phyloP scores from a whole-genome alignment of 805 yeast genomes.

The Teunomyces pallodes region DNA sequence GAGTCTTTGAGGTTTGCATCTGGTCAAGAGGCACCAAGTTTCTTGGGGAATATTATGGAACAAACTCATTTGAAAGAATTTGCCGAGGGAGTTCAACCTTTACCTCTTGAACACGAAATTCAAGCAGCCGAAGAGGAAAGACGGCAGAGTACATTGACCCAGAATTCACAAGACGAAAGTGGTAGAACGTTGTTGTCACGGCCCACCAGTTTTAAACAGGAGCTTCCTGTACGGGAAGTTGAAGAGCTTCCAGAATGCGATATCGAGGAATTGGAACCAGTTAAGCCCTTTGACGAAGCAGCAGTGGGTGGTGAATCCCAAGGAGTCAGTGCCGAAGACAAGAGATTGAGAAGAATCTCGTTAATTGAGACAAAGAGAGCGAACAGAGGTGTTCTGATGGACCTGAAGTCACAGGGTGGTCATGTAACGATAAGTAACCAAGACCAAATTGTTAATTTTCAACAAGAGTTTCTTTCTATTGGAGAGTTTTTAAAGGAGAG shows the following conservation, averaged over 20 bases:
- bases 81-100: background rate
- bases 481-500: conserved; percentile 15
- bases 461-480: conserved; percentile 13
- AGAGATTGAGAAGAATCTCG: conserved; percentile 6
- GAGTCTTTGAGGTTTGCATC: background rate
- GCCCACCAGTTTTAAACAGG: background rate
- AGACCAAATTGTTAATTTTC: conserved; percentile 12
- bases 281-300: background rate
- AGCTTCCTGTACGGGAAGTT: background rate
- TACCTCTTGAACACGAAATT: background rate
- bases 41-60: background rate
- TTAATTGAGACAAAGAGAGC: conserved; percentile 5
- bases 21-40: background rate
- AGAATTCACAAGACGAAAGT: background rate
- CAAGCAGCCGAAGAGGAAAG: background rate
- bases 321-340: background rate
- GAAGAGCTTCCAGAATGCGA: conserved; percentile 8
- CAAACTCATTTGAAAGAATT: background rate
- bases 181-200: background rate
- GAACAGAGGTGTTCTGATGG: conserved; percentile 5
- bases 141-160: background rate
- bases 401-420: conserved; percentile 3
- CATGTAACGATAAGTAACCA: conserved; percentile 7
- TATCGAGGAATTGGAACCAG: conserved; percentile 10
- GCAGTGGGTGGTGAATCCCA: too few relatives aligned